phyloP scores from a whole-genome alignment of 2,329 filamentous ascomycete genomes.

The Fusarium torreyae region DNA sequence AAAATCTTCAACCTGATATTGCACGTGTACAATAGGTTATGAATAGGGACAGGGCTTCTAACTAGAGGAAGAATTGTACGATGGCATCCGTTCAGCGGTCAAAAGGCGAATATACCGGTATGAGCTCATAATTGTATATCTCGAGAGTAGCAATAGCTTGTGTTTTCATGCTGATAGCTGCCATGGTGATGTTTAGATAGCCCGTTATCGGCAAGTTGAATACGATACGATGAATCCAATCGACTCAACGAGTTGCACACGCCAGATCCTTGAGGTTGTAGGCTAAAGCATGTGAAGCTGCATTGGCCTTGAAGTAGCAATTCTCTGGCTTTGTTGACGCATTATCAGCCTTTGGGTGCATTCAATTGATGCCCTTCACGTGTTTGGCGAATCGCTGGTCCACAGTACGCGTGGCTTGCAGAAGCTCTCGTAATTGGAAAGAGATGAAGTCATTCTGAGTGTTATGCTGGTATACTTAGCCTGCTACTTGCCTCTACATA shows the following conservation, averaged over 20 bases:
- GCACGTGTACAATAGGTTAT: slow-evolving; percentile 48
- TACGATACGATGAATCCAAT: background rate
- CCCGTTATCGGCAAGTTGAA: no score
- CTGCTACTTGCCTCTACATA: background rate
- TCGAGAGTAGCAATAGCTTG: background rate
- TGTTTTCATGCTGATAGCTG: background rate
- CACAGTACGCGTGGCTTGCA: slow-evolving; percentile 43
- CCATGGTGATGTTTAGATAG: background rate
- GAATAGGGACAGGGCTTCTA: slow-evolving; percentile 22
- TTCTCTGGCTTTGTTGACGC: background rate
- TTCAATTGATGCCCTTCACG: background rate
- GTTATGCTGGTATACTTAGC: background rate
- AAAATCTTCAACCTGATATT: slow-evolving; percentile 32
- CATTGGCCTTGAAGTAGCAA: background rate
- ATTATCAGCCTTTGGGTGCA: background rate
- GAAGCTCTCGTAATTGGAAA: slow-evolving; percentile 8
- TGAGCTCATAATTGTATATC: background rate
- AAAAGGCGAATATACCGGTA: background rate
- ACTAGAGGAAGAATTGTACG: slow-evolving; percentile 30
- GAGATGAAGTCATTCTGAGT: slow-evolving; percentile 10
- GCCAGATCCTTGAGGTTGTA: background rate
- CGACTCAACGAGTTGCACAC: background rate
- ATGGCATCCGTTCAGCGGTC: slow-evolving; percentile 22
- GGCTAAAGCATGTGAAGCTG: slow-evolving; percentile 10
- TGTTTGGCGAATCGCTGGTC: slow-evolving; percentile 6